phyloP scores from a whole-genome alignment of 129 eudicot species.

The Cynara cardunculus region DNA sequence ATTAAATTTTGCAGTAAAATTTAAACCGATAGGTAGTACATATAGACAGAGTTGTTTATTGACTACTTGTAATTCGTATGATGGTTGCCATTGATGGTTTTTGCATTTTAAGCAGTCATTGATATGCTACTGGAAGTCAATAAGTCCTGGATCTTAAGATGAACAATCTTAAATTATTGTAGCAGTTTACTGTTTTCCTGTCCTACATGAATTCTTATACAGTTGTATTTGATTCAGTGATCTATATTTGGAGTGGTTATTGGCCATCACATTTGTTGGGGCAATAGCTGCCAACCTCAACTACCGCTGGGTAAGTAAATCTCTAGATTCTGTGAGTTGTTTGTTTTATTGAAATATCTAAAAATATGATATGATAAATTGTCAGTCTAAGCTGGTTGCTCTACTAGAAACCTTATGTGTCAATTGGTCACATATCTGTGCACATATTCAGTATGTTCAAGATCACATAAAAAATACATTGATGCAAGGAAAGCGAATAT shows the following conservation, averaged over 20 bases:
- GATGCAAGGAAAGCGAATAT: neutral
- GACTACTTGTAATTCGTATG: neutral
- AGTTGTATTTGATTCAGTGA: slow-evolving; percentile 44
- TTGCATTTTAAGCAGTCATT: neutral
- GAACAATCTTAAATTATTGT: neutral
- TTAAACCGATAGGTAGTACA: neutral
- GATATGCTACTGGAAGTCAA: neutral
- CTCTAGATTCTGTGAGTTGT: neutral
- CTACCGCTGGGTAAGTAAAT: slow-evolving; percentile 74
- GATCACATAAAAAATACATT: neutral
- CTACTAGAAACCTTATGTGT: neutral
- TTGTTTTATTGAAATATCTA: neutral
- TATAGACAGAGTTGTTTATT: neutral
- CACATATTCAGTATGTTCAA: neutral
- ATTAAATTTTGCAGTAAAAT: neutral
- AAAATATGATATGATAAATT: neutral
- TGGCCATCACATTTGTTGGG: slow-evolving; percentile 80
- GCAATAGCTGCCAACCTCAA: slow-evolving; percentile 87
- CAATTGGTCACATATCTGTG: neutral
- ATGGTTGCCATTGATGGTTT: neutral
- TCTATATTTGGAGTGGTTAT: slow-evolving; percentile 85
- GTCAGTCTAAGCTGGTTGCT: neutral
- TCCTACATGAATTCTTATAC: neutral
- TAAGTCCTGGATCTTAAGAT: neutral
- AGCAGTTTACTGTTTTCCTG: neutral